Conservation (phyloP, 2,329 filamentous ascomycete species). For the Pseudopithomyces maydicus region DNA sequence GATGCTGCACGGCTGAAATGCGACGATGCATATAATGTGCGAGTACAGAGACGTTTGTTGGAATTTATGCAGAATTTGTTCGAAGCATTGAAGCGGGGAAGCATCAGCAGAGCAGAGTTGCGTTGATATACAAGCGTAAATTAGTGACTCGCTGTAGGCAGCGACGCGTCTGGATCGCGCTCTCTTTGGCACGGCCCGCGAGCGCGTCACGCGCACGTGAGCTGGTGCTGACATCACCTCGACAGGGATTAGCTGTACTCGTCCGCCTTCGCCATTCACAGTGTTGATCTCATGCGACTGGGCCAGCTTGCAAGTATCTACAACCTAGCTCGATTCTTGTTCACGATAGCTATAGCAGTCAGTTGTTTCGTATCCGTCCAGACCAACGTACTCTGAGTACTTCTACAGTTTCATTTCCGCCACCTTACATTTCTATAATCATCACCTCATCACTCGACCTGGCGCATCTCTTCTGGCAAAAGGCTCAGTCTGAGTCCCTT, state of each 20-base stretch:
- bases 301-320: background rate
- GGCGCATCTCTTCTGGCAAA: slow-evolving; percentile 40
- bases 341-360: no score
- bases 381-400: background rate
- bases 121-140: slow-evolving; percentile 8
- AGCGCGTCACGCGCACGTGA: slow-evolving; percentile 22
- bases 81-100: slow-evolving; percentile 32
- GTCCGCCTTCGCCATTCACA: background rate
- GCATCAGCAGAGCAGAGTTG: slow-evolving; percentile 32
- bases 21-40: background rate
- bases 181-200: slow-evolving; percentile 21
- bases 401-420: background rate
- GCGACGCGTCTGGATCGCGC: slow-evolving; percentile 34
- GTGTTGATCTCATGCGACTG: background rate
- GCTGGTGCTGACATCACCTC: slow-evolving; percentile 39
- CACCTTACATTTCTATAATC: background rate
- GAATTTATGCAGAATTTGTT: slow-evolving; percentile 18
- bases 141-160: slow-evolving; percentile 16
- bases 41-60: background rate
- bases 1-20: background rate
- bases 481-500: slow-evolving; percentile 19
- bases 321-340: background rate
- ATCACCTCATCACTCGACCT: slow-evolving; percentile 19
- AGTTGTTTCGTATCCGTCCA: no score
- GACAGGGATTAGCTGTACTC: slow-evolving; percentile 18